phyloP scores from a whole-genome alignment of 148 eudicot genomes.

The Pouteria glomerata region DNA sequence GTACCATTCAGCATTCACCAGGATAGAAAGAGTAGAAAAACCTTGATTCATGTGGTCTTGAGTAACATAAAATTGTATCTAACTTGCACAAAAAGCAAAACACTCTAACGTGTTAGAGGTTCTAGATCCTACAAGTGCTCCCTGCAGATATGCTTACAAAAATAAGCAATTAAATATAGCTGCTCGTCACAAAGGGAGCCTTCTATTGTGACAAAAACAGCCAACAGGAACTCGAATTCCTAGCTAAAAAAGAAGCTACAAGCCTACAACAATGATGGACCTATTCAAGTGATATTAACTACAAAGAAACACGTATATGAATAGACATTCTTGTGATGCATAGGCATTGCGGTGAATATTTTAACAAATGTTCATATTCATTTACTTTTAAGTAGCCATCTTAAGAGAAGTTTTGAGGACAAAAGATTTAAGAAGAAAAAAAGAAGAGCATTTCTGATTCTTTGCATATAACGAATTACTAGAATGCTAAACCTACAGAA shows the following conservation, averaged over 20 bases:
- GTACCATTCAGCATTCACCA: not conserved
- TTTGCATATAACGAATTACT: not conserved
- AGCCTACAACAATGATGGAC: not conserved
- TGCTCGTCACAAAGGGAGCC: not conserved
- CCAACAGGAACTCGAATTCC: not conserved
- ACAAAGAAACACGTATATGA: not conserved
- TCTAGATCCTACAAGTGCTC: not conserved
- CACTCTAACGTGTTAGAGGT: not conserved
- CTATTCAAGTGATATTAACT: not conserved
- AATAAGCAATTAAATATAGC: not conserved
- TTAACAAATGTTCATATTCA: not conserved
- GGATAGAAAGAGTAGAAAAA: not conserved
- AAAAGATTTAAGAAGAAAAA: not conserved
- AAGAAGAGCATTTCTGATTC: not conserved
- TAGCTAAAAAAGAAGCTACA: not conserved
- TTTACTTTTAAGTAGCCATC: not conserved
- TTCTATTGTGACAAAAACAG: not conserved
- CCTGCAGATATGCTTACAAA: not conserved
- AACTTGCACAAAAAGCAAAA: not conserved
- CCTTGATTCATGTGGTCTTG: not conserved
- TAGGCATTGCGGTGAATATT: not conserved
- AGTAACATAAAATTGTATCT: not conserved
- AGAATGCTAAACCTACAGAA: not conserved
- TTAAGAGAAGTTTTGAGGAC: not conserved
- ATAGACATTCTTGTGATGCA: not conserved